Evolutionary conservation across 2,329 filamentous ascomycete species (phyloP).

Genomic region (Trichoderma simmonsii): DNA sequence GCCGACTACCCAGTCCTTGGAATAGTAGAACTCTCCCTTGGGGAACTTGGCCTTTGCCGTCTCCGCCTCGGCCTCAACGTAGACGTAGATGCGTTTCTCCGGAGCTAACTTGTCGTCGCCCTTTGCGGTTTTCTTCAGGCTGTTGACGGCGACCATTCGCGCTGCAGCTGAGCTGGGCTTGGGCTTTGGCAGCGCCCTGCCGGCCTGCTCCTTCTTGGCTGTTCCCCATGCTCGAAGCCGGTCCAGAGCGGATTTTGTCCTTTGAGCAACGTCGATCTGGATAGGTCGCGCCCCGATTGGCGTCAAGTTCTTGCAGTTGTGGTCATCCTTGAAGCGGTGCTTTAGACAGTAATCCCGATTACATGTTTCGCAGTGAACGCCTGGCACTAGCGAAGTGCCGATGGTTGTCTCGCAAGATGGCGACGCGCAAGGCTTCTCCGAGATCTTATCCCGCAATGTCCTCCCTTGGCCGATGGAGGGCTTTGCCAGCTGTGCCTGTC

Average conservation of each 20-base stretch:
- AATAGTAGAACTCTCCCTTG: slow-evolving; percentile 77
- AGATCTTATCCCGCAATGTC: slow-evolving; percentile 51
- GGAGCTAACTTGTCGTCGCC: slow-evolving; percentile 77
- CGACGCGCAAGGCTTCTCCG: slow-evolving; percentile 66
- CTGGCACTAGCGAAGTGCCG: slow-evolving; percentile 64
- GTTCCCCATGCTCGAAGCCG: slow-evolving; percentile 77
- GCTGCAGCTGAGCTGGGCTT: slow-evolving; percentile 62
- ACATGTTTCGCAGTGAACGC: slow-evolving; percentile 68
- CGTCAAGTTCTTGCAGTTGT: slow-evolving; percentile 77
- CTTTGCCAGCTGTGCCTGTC: slow-evolving; percentile 51
- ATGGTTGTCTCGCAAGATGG: slow-evolving; percentile 66
- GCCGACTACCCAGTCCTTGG: slow-evolving; percentile 84
- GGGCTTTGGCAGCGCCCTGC: slow-evolving; percentile 57
- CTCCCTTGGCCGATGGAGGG: slow-evolving; percentile 54
- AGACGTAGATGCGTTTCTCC: slow-evolving; percentile 86
- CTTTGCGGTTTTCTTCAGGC: slow-evolving; percentile 82
- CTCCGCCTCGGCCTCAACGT: slow-evolving; percentile 85
- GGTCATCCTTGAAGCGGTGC: slow-evolving; percentile 74
- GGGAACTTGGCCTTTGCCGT: slow-evolving; percentile 82
- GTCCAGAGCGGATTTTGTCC: slow-evolving; percentile 70
- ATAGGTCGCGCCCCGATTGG: slow-evolving; percentile 50
- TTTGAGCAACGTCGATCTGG: slow-evolving; percentile 53
- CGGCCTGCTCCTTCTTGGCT: slow-evolving; percentile 65
- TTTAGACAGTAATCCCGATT: slow-evolving; percentile 74
- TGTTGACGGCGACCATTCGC: slow-evolving; percentile 66